phyloP scores from a whole-genome alignment of 495 filamentous ascomycete genomes.

The Podospora comata region DNA sequence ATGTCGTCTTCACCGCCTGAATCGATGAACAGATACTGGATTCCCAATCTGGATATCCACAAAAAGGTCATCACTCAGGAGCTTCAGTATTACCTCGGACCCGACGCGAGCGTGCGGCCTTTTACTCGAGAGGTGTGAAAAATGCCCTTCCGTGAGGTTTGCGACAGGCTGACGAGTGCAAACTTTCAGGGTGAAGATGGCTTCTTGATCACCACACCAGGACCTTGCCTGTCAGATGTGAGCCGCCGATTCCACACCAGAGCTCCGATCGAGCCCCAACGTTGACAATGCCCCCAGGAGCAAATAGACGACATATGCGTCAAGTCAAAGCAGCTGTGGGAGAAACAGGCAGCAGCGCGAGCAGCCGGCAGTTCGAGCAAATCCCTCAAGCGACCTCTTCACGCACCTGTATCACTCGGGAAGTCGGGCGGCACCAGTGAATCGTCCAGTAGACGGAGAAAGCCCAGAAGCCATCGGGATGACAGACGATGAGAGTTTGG shows the following conservation, averaged over 20 bases:
- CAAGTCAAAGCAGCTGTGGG: conserved; percentile 55
- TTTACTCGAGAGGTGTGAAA: conserved; percentile 50
- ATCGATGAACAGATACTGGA: conserved; percentile 55
- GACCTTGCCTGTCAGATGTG: conserved; percentile 54
- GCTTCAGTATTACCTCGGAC: conserved; percentile 55
- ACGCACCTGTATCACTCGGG: conserved; percentile 50
- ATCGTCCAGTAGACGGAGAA: conserved; percentile 28
- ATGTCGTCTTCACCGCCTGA: conserved; percentile 41
- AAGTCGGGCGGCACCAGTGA: conserved; percentile 38
- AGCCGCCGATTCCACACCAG: conserved; percentile 25
- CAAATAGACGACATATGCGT: conserved; percentile 58
- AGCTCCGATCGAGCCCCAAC: conserved; percentile 16
- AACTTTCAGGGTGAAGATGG: conserved; percentile 51
- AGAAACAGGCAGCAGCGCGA: conserved; percentile 53
- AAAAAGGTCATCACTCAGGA: conserved; percentile 56
- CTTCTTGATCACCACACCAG: conserved; percentile 54
- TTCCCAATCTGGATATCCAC: conserved; percentile 54
- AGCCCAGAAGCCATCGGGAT: conserved; percentile 31
- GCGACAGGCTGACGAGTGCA: conserved; percentile 31
- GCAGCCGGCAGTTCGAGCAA: conserved; percentile 46
- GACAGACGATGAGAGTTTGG: conserved; percentile 29
- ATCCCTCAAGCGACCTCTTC: conserved; percentile 53
- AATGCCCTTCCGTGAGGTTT: conserved; percentile 14
- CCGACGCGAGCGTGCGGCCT: conserved; percentile 51
- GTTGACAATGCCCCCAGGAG: conserved; percentile 44